These are phyloP conservation scores for Clonostachys solani DNA, from an alignment of 2,329 filamentous ascomycete genomes.

Conservation along the genomic window DNA sequence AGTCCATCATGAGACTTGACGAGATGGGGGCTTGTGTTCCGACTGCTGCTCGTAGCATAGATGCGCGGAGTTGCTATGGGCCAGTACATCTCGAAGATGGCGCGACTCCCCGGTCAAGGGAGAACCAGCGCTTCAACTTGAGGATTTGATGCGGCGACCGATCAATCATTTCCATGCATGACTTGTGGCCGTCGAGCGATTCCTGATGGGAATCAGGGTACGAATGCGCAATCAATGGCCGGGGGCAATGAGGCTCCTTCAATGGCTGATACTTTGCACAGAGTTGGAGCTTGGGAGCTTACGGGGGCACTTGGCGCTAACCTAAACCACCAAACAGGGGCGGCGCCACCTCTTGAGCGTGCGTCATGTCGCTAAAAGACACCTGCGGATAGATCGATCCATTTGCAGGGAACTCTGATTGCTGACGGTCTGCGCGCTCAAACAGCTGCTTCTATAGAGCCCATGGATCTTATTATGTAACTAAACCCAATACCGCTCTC, in stretches of 20 bases:
- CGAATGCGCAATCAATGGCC: not conserved
- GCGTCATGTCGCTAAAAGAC: not conserved
- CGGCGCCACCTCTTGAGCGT: not conserved
- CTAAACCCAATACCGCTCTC: too few species aligned
- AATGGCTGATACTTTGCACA: not conserved
- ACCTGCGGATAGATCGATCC: too few species aligned
- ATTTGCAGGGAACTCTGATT: too few species aligned
- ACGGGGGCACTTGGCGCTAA: too few species aligned
- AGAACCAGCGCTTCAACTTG: slow-evolving; percentile 8
- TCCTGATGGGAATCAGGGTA: too few species aligned
- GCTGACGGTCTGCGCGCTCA: too few species aligned
- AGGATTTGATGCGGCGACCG: slow-evolving; percentile 9
- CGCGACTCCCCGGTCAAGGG: slow-evolving; percentile 12
- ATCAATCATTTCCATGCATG: slow-evolving; percentile 6
- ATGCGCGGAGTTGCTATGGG: slow-evolving; percentile 80
- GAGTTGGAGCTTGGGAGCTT: not conserved
- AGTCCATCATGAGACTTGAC: slow-evolving; percentile 60
- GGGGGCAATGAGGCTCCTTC: not conserved
- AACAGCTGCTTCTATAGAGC: too few species aligned
- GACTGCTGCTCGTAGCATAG: slow-evolving; percentile 71
- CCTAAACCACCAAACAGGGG: too few species aligned
- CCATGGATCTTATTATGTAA: too few species aligned
- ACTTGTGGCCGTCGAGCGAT: not conserved
- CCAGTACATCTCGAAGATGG: slow-evolving; percentile 72
- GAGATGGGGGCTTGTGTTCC: slow-evolving; percentile 42